These are phyloP conservation scores for Geotrichum carabidarum DNA, from an alignment of 1,139 yeast species.

Conservation along the genomic window DNA sequence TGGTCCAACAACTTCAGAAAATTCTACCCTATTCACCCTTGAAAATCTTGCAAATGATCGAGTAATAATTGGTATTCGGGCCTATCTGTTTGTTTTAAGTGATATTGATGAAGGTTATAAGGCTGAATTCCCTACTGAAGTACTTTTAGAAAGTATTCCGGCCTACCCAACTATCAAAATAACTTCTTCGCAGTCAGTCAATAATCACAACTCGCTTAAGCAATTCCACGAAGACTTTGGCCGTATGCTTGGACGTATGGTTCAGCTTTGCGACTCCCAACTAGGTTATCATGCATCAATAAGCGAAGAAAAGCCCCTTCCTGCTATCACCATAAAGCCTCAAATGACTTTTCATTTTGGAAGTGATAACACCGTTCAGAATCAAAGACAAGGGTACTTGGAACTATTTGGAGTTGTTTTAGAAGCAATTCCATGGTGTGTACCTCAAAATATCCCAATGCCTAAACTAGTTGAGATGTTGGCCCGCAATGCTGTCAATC, in stretches of 20 bases:
- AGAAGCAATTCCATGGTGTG: slow-evolving; percentile 66
- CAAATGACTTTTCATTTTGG: slow-evolving; percentile 50
- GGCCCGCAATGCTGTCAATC: slow-evolving; percentile 70
- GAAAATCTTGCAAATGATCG: slow-evolving; percentile 69
- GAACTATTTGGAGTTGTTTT: slow-evolving; percentile 68
- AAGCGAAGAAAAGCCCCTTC: slow-evolving; percentile 25
- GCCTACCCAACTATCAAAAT: slow-evolving; percentile 17
- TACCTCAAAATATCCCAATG: slow-evolving; percentile 50
- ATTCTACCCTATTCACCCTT: slow-evolving; percentile 35
- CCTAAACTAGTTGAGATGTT: slow-evolving; percentile 66
- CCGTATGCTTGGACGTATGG: slow-evolving; percentile 52
- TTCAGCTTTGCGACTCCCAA: slow-evolving; percentile 53
- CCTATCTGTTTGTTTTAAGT: slow-evolving; percentile 64
- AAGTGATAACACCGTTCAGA: slow-evolving; percentile 30
- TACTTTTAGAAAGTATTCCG: slow-evolving; percentile 18
- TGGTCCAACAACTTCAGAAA: slow-evolving; percentile 56
- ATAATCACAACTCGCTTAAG: slow-evolving; percentile 27
- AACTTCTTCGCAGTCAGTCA: slow-evolving; percentile 15
- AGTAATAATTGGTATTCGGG: slow-evolving; percentile 59
- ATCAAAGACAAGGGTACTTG: slow-evolving; percentile 39
- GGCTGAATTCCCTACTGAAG: slow-evolving; percentile 66
- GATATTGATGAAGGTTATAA: slow-evolving; percentile 54
- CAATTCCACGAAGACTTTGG: slow-evolving; percentile 68
- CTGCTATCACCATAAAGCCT: slow-evolving; percentile 29
- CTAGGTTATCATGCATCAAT: slow-evolving; percentile 29